Evolutionary conservation across 2,329 filamentous ascomycete species (phyloP).

Genomic region (Corniculantispora saksenae): DNA sequence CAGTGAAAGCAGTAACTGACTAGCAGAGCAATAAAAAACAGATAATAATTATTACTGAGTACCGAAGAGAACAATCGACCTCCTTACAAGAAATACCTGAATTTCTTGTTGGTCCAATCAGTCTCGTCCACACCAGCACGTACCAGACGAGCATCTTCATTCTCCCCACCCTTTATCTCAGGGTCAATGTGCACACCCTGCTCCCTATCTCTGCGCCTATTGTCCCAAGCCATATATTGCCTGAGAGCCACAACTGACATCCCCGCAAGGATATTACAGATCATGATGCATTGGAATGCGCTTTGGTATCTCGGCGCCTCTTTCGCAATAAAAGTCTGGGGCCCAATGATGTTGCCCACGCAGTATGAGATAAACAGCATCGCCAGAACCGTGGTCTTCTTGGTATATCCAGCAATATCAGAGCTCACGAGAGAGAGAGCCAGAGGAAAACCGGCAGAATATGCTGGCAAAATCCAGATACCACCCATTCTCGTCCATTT

Average conservation of each 20-base stretch:
- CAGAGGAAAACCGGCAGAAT: slow-evolving; percentile 46
- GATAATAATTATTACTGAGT: too few relatives aligned
- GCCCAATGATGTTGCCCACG: slow-evolving; percentile 58
- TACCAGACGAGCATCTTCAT: background rate
- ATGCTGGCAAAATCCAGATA: slow-evolving; percentile 54
- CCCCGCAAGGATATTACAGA: slow-evolving; percentile 55
- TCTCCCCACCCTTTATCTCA: background rate
- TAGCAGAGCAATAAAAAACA: too few relatives aligned
- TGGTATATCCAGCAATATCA: slow-evolving; percentile 64
- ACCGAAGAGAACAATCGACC: background rate
- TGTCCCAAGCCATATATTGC: slow-evolving; percentile 12
- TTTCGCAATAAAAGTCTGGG: slow-evolving; percentile 55
- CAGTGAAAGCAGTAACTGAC: too few relatives aligned
- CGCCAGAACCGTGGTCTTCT: slow-evolving; percentile 54
- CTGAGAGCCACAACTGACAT: slow-evolving; percentile 35
- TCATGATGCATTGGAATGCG: slow-evolving; percentile 60
- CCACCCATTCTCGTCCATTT: slow-evolving; percentile 22
- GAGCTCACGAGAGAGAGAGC: slow-evolving; percentile 57
- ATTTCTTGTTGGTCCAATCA: background rate
- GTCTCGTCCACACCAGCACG: slow-evolving; percentile 4
- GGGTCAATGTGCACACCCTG: slow-evolving; percentile 10
- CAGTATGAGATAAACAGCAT: slow-evolving; percentile 58
- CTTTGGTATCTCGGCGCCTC: slow-evolving; percentile 60
- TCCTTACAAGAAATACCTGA: slow-evolving; percentile 3
- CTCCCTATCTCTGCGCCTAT: slow-evolving; percentile 2